Evolutionary conservation across 2,329 filamentous ascomycete species (phyloP), one percentile per base, ranked within the genome.

Genomic region (Raffaelea deltoideospora): DNA sequence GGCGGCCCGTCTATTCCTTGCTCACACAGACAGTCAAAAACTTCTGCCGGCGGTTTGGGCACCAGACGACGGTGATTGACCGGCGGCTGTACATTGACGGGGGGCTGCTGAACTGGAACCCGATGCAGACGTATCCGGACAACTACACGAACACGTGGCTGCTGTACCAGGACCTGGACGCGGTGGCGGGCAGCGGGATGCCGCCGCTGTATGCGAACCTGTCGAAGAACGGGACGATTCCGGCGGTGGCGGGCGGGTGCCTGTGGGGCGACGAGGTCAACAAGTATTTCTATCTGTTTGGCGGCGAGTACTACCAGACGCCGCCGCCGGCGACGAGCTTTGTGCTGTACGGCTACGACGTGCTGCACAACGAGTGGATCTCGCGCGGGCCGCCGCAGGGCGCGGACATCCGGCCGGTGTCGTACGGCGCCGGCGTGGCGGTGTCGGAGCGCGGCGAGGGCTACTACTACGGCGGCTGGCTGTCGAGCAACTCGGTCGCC

Each of bases 381-480:
- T 53, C 52, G 7, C 59, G 67, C 39, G 59, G 50, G 22, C 44
- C 51, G 40, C 59, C 54, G 36, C 55, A 48, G 30, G 50, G 49
- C 24, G 45, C 48, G 14, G 41, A 44, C 11, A 58, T 73, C 33
- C 50, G 58, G 31, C 54, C 67, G 7, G 59, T 70, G 3, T 64
- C 69, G 6, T 76, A 65, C 41, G 74, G 73, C 10, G 71, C 71
- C 13, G 67, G 70, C 11, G 61, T 67, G 10, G 62, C 67, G 3
- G 60, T 74, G 10, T 60, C 72, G 5, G 59, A 63, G 27, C 58
- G 63, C 3, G 73, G 69, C 10, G 56, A 68, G 39, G 72, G 66
- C 2, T 79, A 69, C 47, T 75, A 76, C 48, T 68, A 72, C 42
- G 75, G 75, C 31, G 75, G 75, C 29, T 79, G 68, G 65, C 55